Percentiles rank a stretch among this genome's conserved stretches.
These are phyloP conservation scores for Aquilaria yunnanensis DNA, from an alignment of 345 rosid genomes.

Conservation along the genomic window DNA sequence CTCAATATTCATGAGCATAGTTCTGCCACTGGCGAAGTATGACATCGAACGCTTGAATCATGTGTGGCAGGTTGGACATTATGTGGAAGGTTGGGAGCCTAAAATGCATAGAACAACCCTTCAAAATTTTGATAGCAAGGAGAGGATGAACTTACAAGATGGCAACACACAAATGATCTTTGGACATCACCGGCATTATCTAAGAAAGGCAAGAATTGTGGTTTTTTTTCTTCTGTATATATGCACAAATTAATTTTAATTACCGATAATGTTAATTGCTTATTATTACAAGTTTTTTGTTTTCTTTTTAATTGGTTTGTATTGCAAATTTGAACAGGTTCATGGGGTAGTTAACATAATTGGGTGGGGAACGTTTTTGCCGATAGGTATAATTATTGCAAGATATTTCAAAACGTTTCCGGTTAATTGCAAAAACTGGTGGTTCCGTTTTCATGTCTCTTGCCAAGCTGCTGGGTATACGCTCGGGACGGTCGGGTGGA, in stretches of 20 bases:
- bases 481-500: slow-evolving; percentile 38
- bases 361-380: slow-evolving; percentile 51
- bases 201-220: slow-evolving; percentile 27
- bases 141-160: slow-evolving; percentile 20
- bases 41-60: slow-evolving; percentile 29
- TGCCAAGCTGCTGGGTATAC: slow-evolving; percentile 40
- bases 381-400: slow-evolving; percentile 38
- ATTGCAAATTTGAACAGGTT: slow-evolving; percentile 16
- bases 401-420: slow-evolving; percentile 36
- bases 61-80: slow-evolving; percentile 50
- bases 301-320: not conserved
- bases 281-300: not conserved
- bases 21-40: slow-evolving; percentile 23
- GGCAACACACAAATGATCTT: not conserved
- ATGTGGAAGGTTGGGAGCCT: slow-evolving; percentile 19
- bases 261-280: not conserved
- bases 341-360: slow-evolving; percentile 47
- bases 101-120: slow-evolving; percentile 25
- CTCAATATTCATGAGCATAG: slow-evolving; percentile 17
- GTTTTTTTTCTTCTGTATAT: not conserved
- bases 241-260: not conserved
- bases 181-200: not conserved
- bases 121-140: slow-evolving; percentile 39
- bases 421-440: not conserved
- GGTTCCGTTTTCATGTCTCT: slow-evolving; percentile 22